These are phyloP conservation scores for Aspergillus sp. DNA, from an alignment of 2,329 filamentous ascomycete genomes.

Conservation along the genomic window DNA sequence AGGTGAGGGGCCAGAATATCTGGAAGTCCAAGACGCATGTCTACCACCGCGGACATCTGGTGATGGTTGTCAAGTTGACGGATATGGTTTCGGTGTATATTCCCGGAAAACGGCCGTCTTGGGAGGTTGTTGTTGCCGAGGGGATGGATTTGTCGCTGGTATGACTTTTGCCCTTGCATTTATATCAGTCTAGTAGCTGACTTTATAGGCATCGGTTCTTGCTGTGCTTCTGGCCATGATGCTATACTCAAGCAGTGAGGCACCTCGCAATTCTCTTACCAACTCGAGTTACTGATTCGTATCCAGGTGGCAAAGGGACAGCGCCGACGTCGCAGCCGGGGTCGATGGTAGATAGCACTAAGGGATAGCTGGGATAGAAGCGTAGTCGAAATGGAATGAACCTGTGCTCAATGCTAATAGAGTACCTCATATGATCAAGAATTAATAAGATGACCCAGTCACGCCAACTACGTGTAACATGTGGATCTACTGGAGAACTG, in stretches of 20 bases:
- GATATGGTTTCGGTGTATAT: slow-evolving; percentile 15
- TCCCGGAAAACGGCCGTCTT: slow-evolving; percentile 15
- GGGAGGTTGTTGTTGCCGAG: slow-evolving; percentile 19
- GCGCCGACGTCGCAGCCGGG: no score
- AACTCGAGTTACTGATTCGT: not conserved
- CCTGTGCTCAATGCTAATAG: no score
- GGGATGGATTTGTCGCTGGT: slow-evolving; percentile 23
- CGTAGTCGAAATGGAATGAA: no score
- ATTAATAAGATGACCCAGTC: no score
- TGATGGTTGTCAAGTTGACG: slow-evolving; percentile 19
- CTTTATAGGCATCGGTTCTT: not conserved
- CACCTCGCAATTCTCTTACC: not conserved
- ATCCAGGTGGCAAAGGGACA: no score
- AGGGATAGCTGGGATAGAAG: no score
- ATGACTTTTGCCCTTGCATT: no score
- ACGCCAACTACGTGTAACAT: no score
- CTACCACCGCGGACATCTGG: slow-evolving; percentile 13
- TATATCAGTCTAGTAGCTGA: not conserved
- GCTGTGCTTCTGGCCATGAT: not conserved
- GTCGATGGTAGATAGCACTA: no score
- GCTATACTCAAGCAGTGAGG: not conserved
- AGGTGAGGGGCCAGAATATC: slow-evolving; percentile 20
- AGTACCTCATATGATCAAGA: no score
- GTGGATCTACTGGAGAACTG: no score
- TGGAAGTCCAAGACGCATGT: slow-evolving; percentile 21